Base-by-base conservation (phyloP, 495 filamentous ascomycete species). In the Aspergillus carlsbadensis region DNA sequence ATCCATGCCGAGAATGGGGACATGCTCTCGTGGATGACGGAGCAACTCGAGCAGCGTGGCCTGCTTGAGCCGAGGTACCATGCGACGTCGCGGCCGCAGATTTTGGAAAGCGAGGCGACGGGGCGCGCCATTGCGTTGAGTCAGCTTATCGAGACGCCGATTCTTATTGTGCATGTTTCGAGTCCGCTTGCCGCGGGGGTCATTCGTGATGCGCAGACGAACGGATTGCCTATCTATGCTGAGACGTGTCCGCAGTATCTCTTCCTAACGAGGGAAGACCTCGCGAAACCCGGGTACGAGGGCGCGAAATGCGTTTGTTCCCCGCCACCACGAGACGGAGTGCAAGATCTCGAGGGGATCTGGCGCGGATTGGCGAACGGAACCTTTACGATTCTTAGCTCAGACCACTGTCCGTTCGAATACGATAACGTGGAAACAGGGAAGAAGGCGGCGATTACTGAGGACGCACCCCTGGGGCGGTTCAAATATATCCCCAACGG, bases 221-320 rank as follows among this genome's bases (percentile, higher is more conserved):
- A 61, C 17, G 74, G 77, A 0, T 70, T 82, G 24, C 83, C 84
- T 0, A 70, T 87, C 1, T 78, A 83, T 57, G 84, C 81, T 13
- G 84, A 87, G 65, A 87, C 83, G 6, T 86, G 83, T 59, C 84
- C 84, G 1, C 83, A 87, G 51, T 87, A 87, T 57, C 68, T 85
- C 1, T 82, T 84, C 60, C 72, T 87, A 1, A 81, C 78, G 1
- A 67, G 78, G 1, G 76, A 79, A 18, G 76, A 76, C 44, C 68
- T 84, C 13, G 73, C 76, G 40, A 65, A 68, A 24, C 74, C 75
- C 0, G 79, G 76, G 7, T 84, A 82, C 64, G 74, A 79, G 49
- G 83, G 78, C 11, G 77, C 78, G 1, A 81, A 82, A 62, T 76
- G 69, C 51, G 72, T 82, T 2, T 81, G 77, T 59, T 75, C 74